These are phyloP conservation scores for Tolypocladium sp. DNA, from an alignment of 2,329 filamentous ascomycete species.

Conservation along the genomic window DNA sequence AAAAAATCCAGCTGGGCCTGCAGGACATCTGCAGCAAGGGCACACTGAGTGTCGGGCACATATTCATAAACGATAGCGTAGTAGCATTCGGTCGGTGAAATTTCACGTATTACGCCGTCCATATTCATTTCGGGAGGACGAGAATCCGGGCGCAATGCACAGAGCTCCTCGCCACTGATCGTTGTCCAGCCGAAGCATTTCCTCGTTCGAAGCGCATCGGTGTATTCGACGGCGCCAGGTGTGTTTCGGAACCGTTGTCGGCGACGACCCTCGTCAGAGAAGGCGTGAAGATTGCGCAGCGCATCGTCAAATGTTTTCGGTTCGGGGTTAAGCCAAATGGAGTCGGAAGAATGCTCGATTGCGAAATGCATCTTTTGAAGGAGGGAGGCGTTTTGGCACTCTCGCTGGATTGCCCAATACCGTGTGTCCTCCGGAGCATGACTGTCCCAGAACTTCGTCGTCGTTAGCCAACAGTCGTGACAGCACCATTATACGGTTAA, in stretches of 20 bases:
- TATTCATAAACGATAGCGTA: background rate
- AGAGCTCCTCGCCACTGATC: background rate
- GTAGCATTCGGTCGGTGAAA: background rate
- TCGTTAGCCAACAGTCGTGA: background rate
- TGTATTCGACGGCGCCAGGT: background rate
- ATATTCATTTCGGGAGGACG: background rate
- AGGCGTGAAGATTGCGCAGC: background rate
- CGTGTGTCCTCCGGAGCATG: background rate
- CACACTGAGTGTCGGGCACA: background rate
- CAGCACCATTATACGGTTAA: background rate
- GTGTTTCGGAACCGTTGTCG: background rate
- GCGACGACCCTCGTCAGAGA: constrained; percentile 1
- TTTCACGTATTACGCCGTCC: background rate
- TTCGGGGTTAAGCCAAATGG: background rate
- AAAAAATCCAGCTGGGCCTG: background rate
- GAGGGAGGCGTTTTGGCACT: constrained; percentile 1
- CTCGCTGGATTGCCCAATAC: constrained; percentile 1
- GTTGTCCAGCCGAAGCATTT: constrained; percentile 1
- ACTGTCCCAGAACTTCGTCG: background rate
- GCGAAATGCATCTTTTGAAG: constrained; percentile 1
- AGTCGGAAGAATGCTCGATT: constrained; percentile 1
- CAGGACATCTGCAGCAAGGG: background rate
- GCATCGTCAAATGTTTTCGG: background rate
- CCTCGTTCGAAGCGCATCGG: background rate
- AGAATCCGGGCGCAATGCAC: background rate